A percentile compares a stretch with the other conserved stretches of the same genome.
These are phyloP conservation scores for Euryodendron excelsum DNA, from an alignment of 148 eudicot genomes.

Conservation along the genomic window DNA sequence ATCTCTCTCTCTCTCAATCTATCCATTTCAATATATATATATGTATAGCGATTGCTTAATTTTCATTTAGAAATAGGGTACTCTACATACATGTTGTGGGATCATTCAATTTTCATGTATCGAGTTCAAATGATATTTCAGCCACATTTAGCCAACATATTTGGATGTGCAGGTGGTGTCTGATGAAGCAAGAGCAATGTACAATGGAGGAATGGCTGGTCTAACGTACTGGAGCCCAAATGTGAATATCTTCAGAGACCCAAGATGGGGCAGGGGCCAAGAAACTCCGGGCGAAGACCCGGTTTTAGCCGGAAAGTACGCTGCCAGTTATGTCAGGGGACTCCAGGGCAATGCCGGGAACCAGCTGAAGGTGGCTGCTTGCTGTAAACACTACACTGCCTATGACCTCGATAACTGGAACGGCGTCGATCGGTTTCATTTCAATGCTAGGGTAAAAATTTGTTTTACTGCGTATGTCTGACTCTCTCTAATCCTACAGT, in stretches of 20 bases:
- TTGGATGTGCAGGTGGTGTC: conserved; percentile 63
- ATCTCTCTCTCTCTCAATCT: no score
- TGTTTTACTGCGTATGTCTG: no score
- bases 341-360: conserved; percentile 55
- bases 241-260: conserved; percentile 93
- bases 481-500: no score
- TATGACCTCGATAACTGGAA: conserved; percentile 88
- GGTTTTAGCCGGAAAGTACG: conserved; percentile 55
- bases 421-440: conserved; percentile 61
- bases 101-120: no score
- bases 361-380: conserved; percentile 82
- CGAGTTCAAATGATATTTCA: no score
- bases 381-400: conserved; percentile 88
- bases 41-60: no score
- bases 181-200: conserved; percentile 93
- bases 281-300: conserved; percentile 99
- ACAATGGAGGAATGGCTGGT: conserved; percentile 85
- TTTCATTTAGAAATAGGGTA: no score
- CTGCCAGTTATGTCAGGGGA: conserved; percentile 76
- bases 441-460: conserved; percentile 59
- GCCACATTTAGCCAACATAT: no score
- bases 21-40: no score
- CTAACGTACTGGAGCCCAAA: conserved; percentile 96
- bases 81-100: no score
- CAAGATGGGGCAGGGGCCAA: conserved; percentile 94